Percentiles rank a stretch among this genome's conserved stretches.
These are phyloP conservation scores for Syzygium malaccense DNA, from an alignment of 441 rosid genomes.

Conservation along the genomic window DNA sequence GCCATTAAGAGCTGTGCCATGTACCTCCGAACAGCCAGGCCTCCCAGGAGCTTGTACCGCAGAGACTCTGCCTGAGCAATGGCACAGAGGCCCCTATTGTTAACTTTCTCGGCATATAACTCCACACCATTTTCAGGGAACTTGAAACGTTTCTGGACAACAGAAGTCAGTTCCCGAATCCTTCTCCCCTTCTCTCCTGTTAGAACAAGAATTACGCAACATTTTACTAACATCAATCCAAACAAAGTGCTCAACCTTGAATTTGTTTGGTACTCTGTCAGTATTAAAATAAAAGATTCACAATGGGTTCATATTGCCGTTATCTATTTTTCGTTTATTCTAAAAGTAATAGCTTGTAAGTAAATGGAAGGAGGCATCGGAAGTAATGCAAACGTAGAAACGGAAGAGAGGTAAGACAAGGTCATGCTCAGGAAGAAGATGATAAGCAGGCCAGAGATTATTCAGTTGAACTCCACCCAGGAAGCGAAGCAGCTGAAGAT, in stretches of 20 bases:
- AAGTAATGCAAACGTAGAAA: not conserved
- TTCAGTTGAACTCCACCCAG: not conserved
- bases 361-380: not conserved
- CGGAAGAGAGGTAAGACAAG: not conserved
- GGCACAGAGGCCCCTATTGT: slow-evolving; percentile 13
- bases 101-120: slow-evolving; percentile 10
- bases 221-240: not conserved
- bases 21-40: slow-evolving; percentile 16
- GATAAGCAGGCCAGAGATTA: not conserved
- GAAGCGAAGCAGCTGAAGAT: not conserved
- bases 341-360: not conserved
- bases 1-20: not conserved
- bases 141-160: slow-evolving; percentile 10
- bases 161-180: slow-evolving; percentile 12
- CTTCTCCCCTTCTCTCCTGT: slow-evolving; percentile 12
- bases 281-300: not conserved
- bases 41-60: slow-evolving; percentile 12
- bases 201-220: not conserved
- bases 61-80: slow-evolving; percentile 14
- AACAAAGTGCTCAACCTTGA: not conserved
- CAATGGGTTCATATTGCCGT: not conserved
- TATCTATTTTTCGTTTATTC: not conserved
- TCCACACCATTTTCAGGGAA: slow-evolving; percentile 13
- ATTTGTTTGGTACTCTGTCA: not conserved
- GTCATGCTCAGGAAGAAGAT: not conserved